Percentiles rank a stretch among this genome's conserved stretches.
Evolutionary conservation across 2,329 filamentous ascomycete species (phyloP).

Genomic region (Trichoderma polysporum): DNA sequence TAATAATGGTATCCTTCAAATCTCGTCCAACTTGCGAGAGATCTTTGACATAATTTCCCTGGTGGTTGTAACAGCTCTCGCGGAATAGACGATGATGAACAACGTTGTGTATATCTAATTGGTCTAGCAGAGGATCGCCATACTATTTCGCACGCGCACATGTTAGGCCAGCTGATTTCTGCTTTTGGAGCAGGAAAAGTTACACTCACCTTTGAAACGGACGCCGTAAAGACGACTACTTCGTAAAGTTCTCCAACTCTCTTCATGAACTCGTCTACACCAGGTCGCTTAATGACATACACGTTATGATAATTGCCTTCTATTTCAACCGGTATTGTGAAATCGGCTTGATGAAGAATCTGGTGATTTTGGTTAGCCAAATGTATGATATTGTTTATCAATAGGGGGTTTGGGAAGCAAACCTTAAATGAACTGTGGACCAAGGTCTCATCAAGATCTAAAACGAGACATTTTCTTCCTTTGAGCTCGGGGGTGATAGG

Average conservation of each 20-base stretch:
- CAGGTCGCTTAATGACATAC: conserved; percentile 98
- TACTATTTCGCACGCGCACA: conserved; percentile 57
- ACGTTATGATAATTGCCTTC: conserved; percentile 99
- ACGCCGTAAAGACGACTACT: conserved; percentile 97
- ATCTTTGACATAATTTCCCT: conserved; percentile 99
- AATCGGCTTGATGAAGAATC: conserved; percentile 97
- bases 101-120: conserved; percentile 95
- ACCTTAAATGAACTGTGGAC: conserved; percentile 99
- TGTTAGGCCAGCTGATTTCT: not conserved
- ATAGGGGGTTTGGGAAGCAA: conserved; percentile 29
- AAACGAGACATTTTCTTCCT: conserved; percentile 88
- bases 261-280: conserved; percentile 99
- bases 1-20: conserved; percentile 96
- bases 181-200: not conserved
- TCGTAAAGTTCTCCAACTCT: conserved; percentile 96
- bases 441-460: conserved; percentile 94
- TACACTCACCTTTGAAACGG: conserved; percentile 80
- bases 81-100: conserved; percentile 95
- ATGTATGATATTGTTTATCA: not conserved
- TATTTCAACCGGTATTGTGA: conserved; percentile 98
- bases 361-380: conserved; percentile 39
- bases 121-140: conserved; percentile 91
- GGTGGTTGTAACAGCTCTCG: conserved; percentile 98
- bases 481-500: conserved; percentile 75
- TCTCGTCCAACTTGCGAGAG: conserved; percentile 95